A percentile compares a stretch with the other conserved stretches of the same genome.
These are phyloP conservation scores for Puccinia horiana DNA, from an alignment of 1,284 basidiomycete genomes.

Conservation along the genomic window DNA sequence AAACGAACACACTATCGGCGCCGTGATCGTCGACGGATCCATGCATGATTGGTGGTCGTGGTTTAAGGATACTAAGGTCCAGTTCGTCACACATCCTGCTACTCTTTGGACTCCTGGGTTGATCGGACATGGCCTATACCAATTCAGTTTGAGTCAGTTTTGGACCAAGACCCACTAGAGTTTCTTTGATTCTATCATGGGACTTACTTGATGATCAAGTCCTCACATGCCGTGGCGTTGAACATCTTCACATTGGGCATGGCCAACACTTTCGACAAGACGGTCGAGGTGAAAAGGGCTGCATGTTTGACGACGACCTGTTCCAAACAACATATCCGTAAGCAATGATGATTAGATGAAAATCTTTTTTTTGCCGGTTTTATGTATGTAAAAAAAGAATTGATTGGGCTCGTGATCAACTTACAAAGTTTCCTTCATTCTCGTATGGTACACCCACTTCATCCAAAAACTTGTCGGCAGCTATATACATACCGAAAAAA, in stretches of 20 bases:
- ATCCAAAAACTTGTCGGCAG: constrained; percentile 71
- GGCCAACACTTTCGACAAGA: constrained; percentile 71
- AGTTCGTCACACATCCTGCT: constrained; percentile 82
- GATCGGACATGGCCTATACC: constrained; percentile 63
- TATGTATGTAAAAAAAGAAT: no score
- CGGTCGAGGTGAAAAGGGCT: constrained; percentile 76
- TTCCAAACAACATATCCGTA: constrained; percentile 16
- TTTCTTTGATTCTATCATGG: constrained; percentile 61
- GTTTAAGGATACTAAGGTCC: constrained; percentile 77
- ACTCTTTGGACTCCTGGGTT: constrained; percentile 67
- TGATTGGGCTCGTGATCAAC: constrained; percentile 50
- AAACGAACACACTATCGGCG: constrained; percentile 66
- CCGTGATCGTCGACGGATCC: constrained; percentile 81
- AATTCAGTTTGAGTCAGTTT: no score
- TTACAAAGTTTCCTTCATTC: constrained; percentile 70
- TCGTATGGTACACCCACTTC: constrained; percentile 77
- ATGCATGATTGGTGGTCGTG: constrained; percentile 73
- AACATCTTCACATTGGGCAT: constrained; percentile 67
- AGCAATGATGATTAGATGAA: background rate
- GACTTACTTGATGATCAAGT: constrained; percentile 56
- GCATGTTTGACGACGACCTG: constrained; percentile 78
- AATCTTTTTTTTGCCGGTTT: no score
- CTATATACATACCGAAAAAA: constrained; percentile 55
- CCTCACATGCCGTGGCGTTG: constrained; percentile 59
- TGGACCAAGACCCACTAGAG: constrained; percentile 60